phyloP scores from a whole-genome alignment of 2,329 filamentous ascomycete genomes.

The Colletotrichum viniferum region DNA sequence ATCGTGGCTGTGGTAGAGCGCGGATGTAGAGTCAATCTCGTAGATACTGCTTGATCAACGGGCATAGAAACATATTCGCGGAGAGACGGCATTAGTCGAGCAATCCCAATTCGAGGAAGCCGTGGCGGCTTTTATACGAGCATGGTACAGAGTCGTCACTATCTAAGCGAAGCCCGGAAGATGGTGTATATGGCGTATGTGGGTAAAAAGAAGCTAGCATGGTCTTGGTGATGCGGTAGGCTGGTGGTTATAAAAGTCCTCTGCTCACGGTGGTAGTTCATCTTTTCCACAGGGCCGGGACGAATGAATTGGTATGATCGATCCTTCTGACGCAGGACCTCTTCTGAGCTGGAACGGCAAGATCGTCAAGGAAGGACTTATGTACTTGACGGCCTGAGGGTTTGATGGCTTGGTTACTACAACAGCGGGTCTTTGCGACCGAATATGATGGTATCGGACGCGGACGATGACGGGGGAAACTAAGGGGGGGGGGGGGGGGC shows the following conservation, averaged over 20 bases:
- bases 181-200: too few species aligned
- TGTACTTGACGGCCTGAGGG: rapidly evolving
- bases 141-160: too few species aligned
- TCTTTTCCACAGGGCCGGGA: too few species aligned
- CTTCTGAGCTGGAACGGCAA: too few species aligned
- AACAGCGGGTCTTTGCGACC: rapidly evolving
- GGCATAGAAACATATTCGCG: not conserved
- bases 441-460: not conserved
- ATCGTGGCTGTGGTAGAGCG: not conserved
- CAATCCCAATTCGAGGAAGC: not conserved
- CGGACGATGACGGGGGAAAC: not conserved
- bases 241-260: not conserved
- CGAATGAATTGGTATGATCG: rapidly evolving
- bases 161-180: too few species aligned
- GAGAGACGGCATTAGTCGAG: not conserved
- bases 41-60: not conserved
- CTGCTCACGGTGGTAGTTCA: too few species aligned
- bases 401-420: rapidly evolving
- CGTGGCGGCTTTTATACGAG: rapidly evolving
- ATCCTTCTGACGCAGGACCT: too few species aligned
- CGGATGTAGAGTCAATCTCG: not conserved
- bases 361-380: too few species aligned
- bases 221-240: not conserved
- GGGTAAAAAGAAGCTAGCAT: not conserved
- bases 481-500: not conserved